These are phyloP conservation scores for Aaosphaeria pasadenensis DNA, from an alignment of 2,329 filamentous ascomycete species.

Conservation along the genomic window DNA sequence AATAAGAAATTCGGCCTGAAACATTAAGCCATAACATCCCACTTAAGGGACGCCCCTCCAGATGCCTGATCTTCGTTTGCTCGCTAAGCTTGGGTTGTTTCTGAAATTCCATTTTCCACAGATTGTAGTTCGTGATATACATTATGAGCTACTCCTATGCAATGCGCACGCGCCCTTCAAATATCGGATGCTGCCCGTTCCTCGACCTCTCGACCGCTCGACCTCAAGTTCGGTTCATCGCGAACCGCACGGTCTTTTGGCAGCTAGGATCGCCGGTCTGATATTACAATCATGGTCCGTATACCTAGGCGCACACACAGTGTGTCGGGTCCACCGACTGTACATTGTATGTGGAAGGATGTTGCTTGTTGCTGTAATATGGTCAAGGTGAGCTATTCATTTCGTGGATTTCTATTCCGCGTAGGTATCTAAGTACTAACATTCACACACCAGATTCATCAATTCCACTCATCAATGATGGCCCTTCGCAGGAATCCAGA, in stretches of 20 bases:
- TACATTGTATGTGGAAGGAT: constrained; percentile 20
- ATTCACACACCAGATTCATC: constrained; percentile 12
- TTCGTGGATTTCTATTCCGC: constrained; percentile 10
- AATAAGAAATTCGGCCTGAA: constrained; percentile 29
- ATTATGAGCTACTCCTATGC: constrained; percentile 6
- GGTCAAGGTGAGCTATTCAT: constrained; percentile 15
- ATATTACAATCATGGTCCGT: constrained; percentile 17
- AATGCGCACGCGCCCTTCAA: constrained; percentile 10
- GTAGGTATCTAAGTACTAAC: constrained; percentile 6
- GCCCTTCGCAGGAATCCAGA: constrained; percentile 22
- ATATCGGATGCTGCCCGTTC: constrained; percentile 7
- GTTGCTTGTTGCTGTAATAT: constrained; percentile 24
- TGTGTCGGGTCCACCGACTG: constrained; percentile 17
- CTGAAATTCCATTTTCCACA: constrained; percentile 6
- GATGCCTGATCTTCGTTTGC: constrained; percentile 4
- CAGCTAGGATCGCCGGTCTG: constrained; percentile 9
- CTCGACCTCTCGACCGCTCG: constrained; percentile 5
- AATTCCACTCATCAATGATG: constrained; percentile 23
- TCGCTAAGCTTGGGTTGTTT: constrained; percentile 5
- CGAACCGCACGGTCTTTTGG: constrained; percentile 11
- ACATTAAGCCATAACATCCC: constrained; percentile 26
- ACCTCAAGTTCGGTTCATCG: constrained; percentile 4
- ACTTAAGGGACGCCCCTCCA: constrained; percentile 10
- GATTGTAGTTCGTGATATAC: too few species aligned
- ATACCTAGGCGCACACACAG: constrained; percentile 19